Conservation (phyloP, 176 grass and related monocot species). For the Eremochloa ophiuroides region DNA sequence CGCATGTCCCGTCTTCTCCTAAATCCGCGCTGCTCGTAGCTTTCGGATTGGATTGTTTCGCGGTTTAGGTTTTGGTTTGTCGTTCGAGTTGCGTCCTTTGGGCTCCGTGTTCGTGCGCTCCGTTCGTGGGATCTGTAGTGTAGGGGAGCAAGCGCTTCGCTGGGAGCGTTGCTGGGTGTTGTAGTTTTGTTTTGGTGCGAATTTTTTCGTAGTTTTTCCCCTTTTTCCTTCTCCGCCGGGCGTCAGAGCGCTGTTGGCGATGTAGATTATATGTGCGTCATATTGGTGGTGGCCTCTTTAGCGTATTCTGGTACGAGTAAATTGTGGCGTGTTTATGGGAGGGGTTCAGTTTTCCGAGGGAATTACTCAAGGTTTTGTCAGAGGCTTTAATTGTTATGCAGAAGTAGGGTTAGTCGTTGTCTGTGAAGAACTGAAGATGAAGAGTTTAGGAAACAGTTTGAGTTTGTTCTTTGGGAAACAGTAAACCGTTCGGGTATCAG, state of each 20-base stretch:
- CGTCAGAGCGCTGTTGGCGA: not conserved
- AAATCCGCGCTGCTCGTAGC: not conserved
- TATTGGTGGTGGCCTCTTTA: not conserved
- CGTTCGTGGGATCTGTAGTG: too few species aligned
- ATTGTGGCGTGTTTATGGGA: not conserved
- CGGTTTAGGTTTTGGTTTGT: too few species aligned
- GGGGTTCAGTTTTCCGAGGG: not conserved
- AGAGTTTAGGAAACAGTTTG: not conserved
- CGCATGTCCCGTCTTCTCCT: not conserved
- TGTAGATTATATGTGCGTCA: not conserved
- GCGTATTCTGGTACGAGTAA: not conserved
- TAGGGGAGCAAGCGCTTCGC: too few species aligned
- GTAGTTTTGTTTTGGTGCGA: not conserved
- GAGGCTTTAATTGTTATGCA: not conserved
- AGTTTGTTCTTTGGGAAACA: not conserved
- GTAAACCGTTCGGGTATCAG: not conserved
- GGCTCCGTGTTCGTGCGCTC: too few species aligned
- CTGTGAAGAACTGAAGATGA: slow-evolving; percentile 1
- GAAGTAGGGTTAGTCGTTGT: not conserved
- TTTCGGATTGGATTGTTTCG: too few species aligned
- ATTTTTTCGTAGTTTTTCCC: not conserved
- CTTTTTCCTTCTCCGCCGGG: not conserved
- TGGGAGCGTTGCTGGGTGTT: not conserved
- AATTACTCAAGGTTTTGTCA: not conserved
- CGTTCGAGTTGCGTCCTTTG: too few species aligned